Evolutionary conservation across 1,284 basidiomycete genomes (phyloP).

Genomic region (Ustilago xerochloae): DNA sequence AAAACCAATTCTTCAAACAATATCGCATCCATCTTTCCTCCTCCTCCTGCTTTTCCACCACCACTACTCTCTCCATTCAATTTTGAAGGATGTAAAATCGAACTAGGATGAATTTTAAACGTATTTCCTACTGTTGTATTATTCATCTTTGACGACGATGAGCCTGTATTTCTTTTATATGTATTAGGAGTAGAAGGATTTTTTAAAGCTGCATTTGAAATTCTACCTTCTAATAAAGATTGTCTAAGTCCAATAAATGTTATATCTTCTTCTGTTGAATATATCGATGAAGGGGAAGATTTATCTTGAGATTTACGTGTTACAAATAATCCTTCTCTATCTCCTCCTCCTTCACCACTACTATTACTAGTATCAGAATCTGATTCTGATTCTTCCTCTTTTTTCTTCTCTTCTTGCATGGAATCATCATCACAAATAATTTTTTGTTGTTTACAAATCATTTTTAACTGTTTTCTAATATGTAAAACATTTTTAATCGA

Average conservation of each 20-base stretch:
- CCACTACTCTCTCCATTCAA: constrained; percentile 33
- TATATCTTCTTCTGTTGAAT: constrained; percentile 17
- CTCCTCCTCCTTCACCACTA: neutral
- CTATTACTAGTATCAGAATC: constrained; percentile 7
- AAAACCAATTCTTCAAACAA: constrained; percentile 66
- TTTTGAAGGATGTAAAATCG: constrained; percentile 48
- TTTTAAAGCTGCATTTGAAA: constrained; percentile 52
- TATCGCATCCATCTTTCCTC: constrained; percentile 43
- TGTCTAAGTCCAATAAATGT: constrained; percentile 44
- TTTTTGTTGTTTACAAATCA: constrained; percentile 55
- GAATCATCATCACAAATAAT: constrained; percentile 61
- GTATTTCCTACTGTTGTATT: constrained; percentile 23
- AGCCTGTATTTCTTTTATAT: constrained; percentile 44
- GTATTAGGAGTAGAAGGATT: constrained; percentile 50
- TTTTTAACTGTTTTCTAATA: constrained; percentile 59
- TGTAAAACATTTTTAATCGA: constrained; percentile 57
- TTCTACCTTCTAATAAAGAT: constrained; percentile 51
- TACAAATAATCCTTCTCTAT: constrained; percentile 27
- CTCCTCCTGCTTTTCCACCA: no score
- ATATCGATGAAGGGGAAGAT: neutral
- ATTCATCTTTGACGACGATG: no score
- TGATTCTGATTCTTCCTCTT: constrained; percentile 4
- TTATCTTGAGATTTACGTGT: constrained; percentile 25
- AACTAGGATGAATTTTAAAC: constrained; percentile 64
- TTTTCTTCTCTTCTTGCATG: neutral